Evolutionary conservation across 257 asterid species (phyloP).

Genomic region (Catharanthus roseus): DNA sequence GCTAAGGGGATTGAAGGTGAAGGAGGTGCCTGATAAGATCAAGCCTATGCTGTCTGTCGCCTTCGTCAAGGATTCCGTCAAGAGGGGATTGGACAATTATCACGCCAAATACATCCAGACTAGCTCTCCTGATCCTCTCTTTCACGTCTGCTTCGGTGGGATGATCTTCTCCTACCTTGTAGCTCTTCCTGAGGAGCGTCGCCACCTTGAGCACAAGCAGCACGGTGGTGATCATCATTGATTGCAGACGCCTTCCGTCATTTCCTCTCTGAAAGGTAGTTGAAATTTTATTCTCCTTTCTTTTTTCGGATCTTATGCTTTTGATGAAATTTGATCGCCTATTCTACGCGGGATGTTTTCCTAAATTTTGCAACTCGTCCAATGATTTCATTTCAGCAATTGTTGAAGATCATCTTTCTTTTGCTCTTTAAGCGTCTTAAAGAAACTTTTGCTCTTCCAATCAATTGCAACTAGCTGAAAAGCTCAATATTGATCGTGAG

Average conservation of each 20-base stretch:
- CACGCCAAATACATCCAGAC: conserved; percentile 74
- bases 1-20: conserved; percentile 73
- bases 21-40: conserved; percentile 63
- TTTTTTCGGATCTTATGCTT: background rate
- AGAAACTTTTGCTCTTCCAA: background rate
- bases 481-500: background rate
- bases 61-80: conserved; percentile 34
- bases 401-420: background rate
- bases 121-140: conserved; percentile 53
- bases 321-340: background rate
- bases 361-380: background rate
- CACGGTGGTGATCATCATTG: conserved; percentile 50
- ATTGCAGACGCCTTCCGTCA: conserved; percentile 1
- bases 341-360: background rate
- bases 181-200: conserved; percentile 98
- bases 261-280: background rate
- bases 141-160: conserved; percentile 82
- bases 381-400: background rate
- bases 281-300: background rate
- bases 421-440: background rate
- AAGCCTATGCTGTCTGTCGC: conserved; percentile 57
- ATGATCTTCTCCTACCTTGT: conserved; percentile 77
- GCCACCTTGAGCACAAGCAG: conserved; percentile 77
- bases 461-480: background rate
- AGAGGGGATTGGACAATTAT: conserved; percentile 55